Conservation (phyloP, 371 early-diverging fungal species). For the Entomophthora muscae region DNA sequence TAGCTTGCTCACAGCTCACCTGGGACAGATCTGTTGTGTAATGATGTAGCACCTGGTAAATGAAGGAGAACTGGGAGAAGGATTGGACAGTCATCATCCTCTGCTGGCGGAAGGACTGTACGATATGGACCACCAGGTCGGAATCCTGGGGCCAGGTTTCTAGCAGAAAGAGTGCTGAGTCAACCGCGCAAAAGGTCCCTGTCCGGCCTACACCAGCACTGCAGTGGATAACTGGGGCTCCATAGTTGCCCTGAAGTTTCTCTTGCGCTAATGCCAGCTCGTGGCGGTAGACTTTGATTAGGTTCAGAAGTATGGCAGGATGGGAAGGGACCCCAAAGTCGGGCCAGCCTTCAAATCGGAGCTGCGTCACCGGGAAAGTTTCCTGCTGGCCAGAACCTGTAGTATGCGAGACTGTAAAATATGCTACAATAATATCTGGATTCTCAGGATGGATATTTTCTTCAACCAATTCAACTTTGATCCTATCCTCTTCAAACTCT, state of each 20-base stretch:
- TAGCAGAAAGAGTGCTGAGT: slow-evolving; percentile 21
- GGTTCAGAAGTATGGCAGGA: slow-evolving; percentile 20
- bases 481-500: neutral
- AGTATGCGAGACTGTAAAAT: neutral
- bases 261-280: slow-evolving; percentile 13
- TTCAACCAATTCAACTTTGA: neutral
- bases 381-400: neutral
- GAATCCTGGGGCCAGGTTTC: slow-evolving; percentile 10
- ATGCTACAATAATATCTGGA: neutral
- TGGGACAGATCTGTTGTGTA: too few species aligned
- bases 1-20: too few species aligned
- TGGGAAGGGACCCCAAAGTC: slow-evolving; percentile 60
- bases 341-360: slow-evolving; percentile 77
- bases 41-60: slow-evolving; percentile 1
- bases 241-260: neutral
- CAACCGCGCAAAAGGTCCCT: slow-evolving; percentile 78
- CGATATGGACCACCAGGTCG: slow-evolving; percentile 5
- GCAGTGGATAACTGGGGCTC: slow-evolving; percentile 43
- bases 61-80: slow-evolving; percentile 2
- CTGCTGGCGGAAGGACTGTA: slow-evolving; percentile 6
- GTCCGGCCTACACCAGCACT: slow-evolving; percentile 97
- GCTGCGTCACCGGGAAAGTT: slow-evolving; percentile 27
- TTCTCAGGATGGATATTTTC: neutral
- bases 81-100: slow-evolving; percentile 2
- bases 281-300: slow-evolving; percentile 21